Percentiles rank a stretch among this genome's conserved stretches.
Evolutionary conservation across 306 rosid genomes (phyloP).

Genomic region (Cicer judaicum): DNA sequence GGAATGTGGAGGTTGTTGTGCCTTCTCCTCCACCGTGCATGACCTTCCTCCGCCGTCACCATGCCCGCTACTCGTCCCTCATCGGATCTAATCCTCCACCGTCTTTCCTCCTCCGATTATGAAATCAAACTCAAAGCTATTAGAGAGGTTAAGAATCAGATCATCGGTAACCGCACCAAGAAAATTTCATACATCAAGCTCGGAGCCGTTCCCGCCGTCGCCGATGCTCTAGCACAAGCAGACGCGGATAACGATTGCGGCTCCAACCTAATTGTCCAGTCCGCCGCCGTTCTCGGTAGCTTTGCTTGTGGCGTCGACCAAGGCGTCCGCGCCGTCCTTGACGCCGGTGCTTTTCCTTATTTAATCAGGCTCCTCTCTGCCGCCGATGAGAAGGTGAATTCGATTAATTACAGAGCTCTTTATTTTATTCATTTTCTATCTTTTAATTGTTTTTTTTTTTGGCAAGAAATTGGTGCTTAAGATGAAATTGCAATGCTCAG

Average conservation of each 20-base stretch:
- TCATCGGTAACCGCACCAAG: constrained; percentile 96
- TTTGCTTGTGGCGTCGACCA: constrained; percentile 88
- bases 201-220: constrained; percentile 76
- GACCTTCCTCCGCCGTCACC: constrained; percentile 51
- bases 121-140: constrained; percentile 78
- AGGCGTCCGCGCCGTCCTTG: constrained; percentile 89
- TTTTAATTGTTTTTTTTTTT: neutral
- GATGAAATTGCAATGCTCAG: constrained; percentile 34
- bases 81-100: constrained; percentile 68
- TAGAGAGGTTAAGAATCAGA: constrained; percentile 85
- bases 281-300: constrained; percentile 89
- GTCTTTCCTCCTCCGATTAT: constrained; percentile 66
- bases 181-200: constrained; percentile 85
- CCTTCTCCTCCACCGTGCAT: constrained; percentile 45
- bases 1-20: constrained; percentile 39
- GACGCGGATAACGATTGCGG: constrained; percentile 44
- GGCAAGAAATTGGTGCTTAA: constrained; percentile 7
- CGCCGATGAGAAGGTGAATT: constrained; percentile 72
- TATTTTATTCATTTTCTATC: neutral
- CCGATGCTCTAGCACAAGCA: constrained; percentile 52
- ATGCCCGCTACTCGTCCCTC: constrained; percentile 61
- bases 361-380: constrained; percentile 68
- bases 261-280: constrained; percentile 75
- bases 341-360: constrained; percentile 71
- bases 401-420: neutral